phyloP scores from a whole-genome alignment of 305 asterid species.

The Plantago coronopus region DNA sequence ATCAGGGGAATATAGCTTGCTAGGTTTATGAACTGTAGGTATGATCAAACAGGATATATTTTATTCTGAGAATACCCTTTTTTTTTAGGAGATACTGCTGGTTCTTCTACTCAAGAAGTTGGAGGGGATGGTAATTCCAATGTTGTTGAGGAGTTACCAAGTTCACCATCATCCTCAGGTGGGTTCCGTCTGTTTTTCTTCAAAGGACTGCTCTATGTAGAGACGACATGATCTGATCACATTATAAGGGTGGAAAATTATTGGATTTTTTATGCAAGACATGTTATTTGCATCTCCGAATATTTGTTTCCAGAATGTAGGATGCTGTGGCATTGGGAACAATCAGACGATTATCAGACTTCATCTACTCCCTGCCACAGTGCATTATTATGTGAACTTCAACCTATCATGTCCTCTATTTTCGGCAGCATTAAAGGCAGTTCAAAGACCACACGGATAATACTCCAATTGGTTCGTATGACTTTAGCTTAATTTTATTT shows the following conservation, averaged over 20 bases:
- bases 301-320: slow-evolving; percentile 74
- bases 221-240: slow-evolving; percentile 95
- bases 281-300: slow-evolving; percentile 66
- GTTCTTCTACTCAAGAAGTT: slow-evolving; percentile 58
- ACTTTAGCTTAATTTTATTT: slow-evolving; percentile 63
- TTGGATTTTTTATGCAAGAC: slow-evolving; percentile 67
- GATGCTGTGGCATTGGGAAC: slow-evolving; percentile 98
- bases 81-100: slow-evolving; percentile 74
- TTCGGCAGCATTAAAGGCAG: slow-evolving; percentile 64
- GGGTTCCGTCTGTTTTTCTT: slow-evolving; percentile 98
- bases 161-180: slow-evolving; percentile 97
- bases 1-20: not conserved
- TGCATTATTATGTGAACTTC: slow-evolving; percentile 67
- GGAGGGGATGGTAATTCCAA: slow-evolving; percentile 70
- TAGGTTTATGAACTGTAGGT: not conserved
- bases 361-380: slow-evolving; percentile 77
- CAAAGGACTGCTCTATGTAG: slow-evolving; percentile 99
- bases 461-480: slow-evolving; percentile 91
- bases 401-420: slow-evolving; percentile 49
- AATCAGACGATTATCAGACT: slow-evolving; percentile 68
- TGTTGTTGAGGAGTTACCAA: slow-evolving; percentile 66
- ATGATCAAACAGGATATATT: too few relatives aligned
- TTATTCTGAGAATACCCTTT: not conserved
- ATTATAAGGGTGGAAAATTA: slow-evolving; percentile 75
- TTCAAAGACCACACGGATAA: slow-evolving; percentile 47